Evolutionary conservation across 2,329 filamentous ascomycete species (phyloP).

Genomic region (Alternaria metachromatica): DNA sequence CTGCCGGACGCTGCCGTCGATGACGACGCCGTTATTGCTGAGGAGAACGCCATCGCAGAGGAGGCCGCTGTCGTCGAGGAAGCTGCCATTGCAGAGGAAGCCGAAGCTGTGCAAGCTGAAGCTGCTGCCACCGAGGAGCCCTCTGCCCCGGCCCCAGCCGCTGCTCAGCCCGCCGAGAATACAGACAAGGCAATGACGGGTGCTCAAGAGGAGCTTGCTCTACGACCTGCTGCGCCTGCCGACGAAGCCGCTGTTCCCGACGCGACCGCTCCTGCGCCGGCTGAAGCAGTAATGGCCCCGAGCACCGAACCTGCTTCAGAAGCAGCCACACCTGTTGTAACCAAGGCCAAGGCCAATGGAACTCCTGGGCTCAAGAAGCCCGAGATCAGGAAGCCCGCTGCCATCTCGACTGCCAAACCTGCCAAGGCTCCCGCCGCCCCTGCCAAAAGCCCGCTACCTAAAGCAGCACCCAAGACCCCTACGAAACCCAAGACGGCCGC

Average conservation of each 20-base stretch:
- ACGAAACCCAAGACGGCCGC: slow-evolving; percentile 31
- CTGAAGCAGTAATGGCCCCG: slow-evolving; percentile 38
- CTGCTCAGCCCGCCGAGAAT: slow-evolving; percentile 35
- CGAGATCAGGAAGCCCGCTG: slow-evolving; percentile 39
- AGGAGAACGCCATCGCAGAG: slow-evolving; percentile 26
- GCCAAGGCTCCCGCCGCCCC: slow-evolving; percentile 27
- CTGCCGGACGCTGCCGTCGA: slow-evolving; percentile 17
- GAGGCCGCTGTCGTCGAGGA: slow-evolving; percentile 2
- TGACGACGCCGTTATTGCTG: slow-evolving; percentile 25
- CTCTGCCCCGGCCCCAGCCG: not conserved
- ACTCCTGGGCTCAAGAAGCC: slow-evolving; percentile 13
- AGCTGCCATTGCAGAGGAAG: not conserved
- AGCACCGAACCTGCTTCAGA: not conserved
- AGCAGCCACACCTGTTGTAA: not conserved
- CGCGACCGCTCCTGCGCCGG: slow-evolving; percentile 37
- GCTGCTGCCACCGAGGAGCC: not conserved
- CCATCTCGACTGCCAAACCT: slow-evolving; percentile 43
- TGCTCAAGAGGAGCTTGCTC: slow-evolving; percentile 50
- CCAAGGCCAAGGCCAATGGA: slow-evolving; percentile 26
- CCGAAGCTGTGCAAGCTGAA: not conserved
- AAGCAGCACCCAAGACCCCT: slow-evolving; percentile 38
- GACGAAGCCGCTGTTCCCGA: slow-evolving; percentile 45
- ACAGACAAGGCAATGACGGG: slow-evolving; percentile 54
- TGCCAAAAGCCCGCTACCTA: slow-evolving; percentile 43
- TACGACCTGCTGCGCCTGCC: slow-evolving; percentile 52